These are phyloP conservation scores for Punica granatum DNA, from an alignment of 345 rosid genomes.

Conservation along the genomic window DNA sequence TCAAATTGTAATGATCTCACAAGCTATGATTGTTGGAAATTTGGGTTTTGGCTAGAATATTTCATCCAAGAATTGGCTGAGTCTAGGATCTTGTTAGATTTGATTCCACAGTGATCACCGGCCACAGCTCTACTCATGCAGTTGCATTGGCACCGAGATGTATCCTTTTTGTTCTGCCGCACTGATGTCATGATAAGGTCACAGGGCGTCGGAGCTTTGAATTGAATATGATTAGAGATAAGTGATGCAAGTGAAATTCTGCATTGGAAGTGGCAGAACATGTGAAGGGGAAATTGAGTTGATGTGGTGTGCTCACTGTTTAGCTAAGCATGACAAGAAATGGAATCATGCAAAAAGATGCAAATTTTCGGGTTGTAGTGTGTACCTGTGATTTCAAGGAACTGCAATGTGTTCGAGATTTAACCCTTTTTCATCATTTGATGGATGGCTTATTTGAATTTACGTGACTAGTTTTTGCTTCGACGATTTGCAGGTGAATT, in stretches of 20 bases:
- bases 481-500: slow-evolving; percentile 75
- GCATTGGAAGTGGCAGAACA: neutral
- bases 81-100: neutral
- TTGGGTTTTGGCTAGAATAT: neutral
- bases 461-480: too few relatives aligned
- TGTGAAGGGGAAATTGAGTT: too few relatives aligned
- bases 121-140: neutral
- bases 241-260: neutral
- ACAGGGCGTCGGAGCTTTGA: neutral
- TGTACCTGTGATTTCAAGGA: neutral
- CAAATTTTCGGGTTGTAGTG: neutral
- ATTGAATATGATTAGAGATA: neutral
- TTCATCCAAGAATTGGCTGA: neutral
- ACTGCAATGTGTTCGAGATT: too few relatives aligned
- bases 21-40: too few relatives aligned
- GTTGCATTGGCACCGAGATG: neutral
- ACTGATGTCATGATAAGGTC: too few relatives aligned
- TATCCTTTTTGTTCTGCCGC: neutral
- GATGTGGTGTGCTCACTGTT: too few relatives aligned
- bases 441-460: too few relatives aligned
- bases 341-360: too few relatives aligned
- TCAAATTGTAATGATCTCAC: slow-evolving; percentile 53
- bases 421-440: too few relatives aligned
- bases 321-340: too few relatives aligned
- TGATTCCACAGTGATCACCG: neutral